Conservation (phyloP, 192 early-diverging fungal genomes). For the Chytriomyces sp. region DNA sequence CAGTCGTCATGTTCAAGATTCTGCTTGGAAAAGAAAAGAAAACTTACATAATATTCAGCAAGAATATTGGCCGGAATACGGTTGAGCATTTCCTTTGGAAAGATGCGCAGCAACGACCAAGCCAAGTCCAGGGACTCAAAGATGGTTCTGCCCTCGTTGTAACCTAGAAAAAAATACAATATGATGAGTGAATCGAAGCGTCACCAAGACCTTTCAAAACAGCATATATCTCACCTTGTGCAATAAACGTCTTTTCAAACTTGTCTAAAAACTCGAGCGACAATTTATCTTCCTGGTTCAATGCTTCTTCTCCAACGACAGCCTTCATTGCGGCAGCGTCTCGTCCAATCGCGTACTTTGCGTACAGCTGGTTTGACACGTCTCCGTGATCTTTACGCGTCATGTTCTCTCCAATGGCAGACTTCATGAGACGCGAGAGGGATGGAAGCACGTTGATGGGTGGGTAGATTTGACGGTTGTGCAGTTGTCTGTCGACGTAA, state of each 20-base stretch:
- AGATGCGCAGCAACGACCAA: conserved; percentile 98
- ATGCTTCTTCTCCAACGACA: conserved; percentile 98
- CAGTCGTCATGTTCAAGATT: neutral
- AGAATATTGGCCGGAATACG: conserved; percentile 96
- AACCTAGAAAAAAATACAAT: too few relatives aligned
- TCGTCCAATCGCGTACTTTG: conserved; percentile 98
- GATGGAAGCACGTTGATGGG: conserved; percentile 99
- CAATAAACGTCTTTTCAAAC: conserved; percentile 97
- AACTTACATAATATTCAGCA: conserved; percentile 81
- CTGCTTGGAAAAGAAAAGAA: conserved; percentile 41
- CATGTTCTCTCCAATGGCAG: conserved; percentile 96
- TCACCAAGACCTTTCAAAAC: neutral
- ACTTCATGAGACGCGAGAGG: conserved; percentile 98
- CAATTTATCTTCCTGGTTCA: conserved; percentile 98
- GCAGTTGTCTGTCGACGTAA: conserved; percentile 96
- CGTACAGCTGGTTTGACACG: conserved; percentile 99
- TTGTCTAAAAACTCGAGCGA: conserved; percentile 97
- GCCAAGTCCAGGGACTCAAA: conserved; percentile 96
- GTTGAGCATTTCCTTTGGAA: conserved; percentile 99
- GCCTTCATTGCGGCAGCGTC: conserved; percentile 99
- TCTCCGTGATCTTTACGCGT: conserved; percentile 99
- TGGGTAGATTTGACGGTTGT: conserved; percentile 99
- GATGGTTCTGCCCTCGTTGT: conserved; percentile 94
- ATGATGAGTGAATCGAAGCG: too few relatives aligned
- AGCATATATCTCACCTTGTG: conserved; percentile 68